Evolutionary conservation across 1,284 basidiomycete species (phyloP).

Genomic region (Ceratobasidium sp.): DNA sequence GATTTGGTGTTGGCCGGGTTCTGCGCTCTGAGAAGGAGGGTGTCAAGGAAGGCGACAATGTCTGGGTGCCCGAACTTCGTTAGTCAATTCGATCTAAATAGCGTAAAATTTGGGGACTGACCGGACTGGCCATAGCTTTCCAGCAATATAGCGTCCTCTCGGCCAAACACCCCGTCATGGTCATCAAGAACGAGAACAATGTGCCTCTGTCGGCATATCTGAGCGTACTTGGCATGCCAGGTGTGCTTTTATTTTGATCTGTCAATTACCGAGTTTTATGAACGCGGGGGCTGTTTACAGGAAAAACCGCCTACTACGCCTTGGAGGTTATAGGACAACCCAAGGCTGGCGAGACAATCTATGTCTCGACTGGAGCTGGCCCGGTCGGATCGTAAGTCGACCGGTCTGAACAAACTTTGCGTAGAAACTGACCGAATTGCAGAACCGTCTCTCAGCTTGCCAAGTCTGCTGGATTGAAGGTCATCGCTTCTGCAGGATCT

Average conservation of each 20-base stretch:
- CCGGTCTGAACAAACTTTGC: neutral
- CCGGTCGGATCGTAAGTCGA: conserved; percentile 55
- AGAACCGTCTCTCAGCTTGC: conserved; percentile 64
- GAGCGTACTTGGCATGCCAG: conserved; percentile 58
- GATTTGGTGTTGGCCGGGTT: conserved; percentile 43
- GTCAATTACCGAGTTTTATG: neutral
- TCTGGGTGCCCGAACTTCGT: conserved; percentile 51
- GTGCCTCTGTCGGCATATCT: conserved; percentile 58
- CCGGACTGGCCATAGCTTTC: neutral
- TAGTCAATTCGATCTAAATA: neutral
- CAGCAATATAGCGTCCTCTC: conserved; percentile 41
- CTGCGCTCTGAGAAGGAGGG: conserved; percentile 47
- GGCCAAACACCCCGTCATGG: conserved; percentile 39
- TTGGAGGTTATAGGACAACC: conserved; percentile 50
- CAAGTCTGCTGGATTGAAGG: conserved; percentile 67
- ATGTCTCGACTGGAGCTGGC: conserved; percentile 64
- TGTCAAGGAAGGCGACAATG: conserved; percentile 55
- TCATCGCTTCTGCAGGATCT: conserved; percentile 76
- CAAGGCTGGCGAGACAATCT: conserved; percentile 62
- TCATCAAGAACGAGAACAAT: conserved; percentile 51
- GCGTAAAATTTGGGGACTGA: conserved; percentile 44
- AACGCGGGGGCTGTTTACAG: conserved; percentile 43
- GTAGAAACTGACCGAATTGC: neutral
- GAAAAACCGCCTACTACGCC: conserved; percentile 52
- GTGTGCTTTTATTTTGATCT: conserved; percentile 39